phyloP scores from a whole-genome alignment of 164 flowering plant genomes.

The Sedum album region DNA sequence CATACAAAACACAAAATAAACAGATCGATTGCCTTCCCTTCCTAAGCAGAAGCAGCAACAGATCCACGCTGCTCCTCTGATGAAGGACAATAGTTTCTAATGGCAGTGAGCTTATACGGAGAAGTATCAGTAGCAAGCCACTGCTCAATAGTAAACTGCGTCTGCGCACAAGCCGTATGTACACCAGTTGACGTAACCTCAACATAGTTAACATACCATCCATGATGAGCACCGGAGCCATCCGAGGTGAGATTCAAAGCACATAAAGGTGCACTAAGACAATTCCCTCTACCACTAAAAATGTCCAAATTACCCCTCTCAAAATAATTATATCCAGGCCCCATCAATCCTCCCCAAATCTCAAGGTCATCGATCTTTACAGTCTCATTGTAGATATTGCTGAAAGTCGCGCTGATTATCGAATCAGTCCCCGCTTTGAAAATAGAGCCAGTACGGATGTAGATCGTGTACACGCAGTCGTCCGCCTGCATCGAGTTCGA shows the following conservation, averaged over 20 bases:
- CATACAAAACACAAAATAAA: too few species aligned
- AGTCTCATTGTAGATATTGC: slow-evolving; percentile 27
- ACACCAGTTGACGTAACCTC: slow-evolving; percentile 68
- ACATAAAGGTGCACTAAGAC: slow-evolving; percentile 49
- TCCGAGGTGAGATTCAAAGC: slow-evolving; percentile 68
- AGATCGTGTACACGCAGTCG: slow-evolving; percentile 72
- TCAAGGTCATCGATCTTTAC: slow-evolving; percentile 40
- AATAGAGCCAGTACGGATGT: slow-evolving; percentile 61
- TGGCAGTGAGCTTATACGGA: slow-evolving; percentile 51
- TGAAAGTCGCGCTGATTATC: slow-evolving; percentile 35
- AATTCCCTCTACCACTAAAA: slow-evolving; percentile 61
- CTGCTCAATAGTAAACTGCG: slow-evolving; percentile 59
- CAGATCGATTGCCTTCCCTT: too few species aligned
- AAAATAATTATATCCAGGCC: slow-evolving; percentile 52
- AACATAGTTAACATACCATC: slow-evolving; percentile 83
- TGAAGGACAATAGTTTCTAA: slow-evolving; percentile 6
- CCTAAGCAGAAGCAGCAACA: background rate
- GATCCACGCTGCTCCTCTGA: background rate
- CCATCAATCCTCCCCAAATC: slow-evolving; percentile 86
- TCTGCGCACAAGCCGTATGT: slow-evolving; percentile 47
- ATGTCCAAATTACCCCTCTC: slow-evolving; percentile 87
- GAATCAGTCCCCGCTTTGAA: slow-evolving; percentile 82
- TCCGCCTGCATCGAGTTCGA: background rate
- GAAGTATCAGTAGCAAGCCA: slow-evolving; percentile 67
- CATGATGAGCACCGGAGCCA: slow-evolving; percentile 62